These are phyloP conservation scores for Ophiocordyceps sinensis DNA, from an alignment of 2,329 filamentous ascomycete species.

Conservation along the genomic window DNA sequence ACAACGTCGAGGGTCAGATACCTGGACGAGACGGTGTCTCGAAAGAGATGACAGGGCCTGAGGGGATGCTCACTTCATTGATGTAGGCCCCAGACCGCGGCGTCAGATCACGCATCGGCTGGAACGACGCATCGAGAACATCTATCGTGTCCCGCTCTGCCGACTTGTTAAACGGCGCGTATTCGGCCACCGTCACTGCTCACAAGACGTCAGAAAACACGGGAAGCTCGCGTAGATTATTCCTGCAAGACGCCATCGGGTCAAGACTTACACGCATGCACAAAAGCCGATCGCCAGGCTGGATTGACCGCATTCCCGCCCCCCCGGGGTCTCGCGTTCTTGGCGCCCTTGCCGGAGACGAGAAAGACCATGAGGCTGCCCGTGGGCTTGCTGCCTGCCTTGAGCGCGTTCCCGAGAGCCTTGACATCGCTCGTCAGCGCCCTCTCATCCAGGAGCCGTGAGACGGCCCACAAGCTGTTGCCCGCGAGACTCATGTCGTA, in stretches of 20 bases:
- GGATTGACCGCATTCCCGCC: constrained; percentile 32
- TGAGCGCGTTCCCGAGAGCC: constrained; percentile 21
- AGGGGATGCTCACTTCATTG: constrained; percentile 24
- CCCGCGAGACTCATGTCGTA: constrained; percentile 22
- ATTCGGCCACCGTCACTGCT: constrained; percentile 3
- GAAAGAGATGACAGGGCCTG: rapidly evolving
- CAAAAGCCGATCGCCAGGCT: constrained; percentile 32
- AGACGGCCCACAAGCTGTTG: constrained; percentile 21
- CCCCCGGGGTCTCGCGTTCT: constrained; percentile 23
- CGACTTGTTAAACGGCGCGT: constrained; percentile 18
- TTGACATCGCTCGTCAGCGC: constrained; percentile 20
- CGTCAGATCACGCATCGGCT: constrained; percentile 23
- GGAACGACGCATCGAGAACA: constrained; percentile 11
- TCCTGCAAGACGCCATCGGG: neutral
- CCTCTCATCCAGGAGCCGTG: constrained; percentile 25
- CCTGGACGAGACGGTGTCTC: too few species aligned
- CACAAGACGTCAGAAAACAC: neutral
- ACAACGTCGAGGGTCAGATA: rapidly evolving
- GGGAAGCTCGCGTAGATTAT: neutral
- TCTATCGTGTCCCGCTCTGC: constrained; percentile 12
- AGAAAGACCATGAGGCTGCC: constrained; percentile 20
- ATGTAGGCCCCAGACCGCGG: constrained; percentile 28
- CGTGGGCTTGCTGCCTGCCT: constrained; percentile 14
- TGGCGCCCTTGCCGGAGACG: constrained; percentile 29
- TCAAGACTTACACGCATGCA: constrained; percentile 23